Percentiles rank a stretch among this genome's conserved stretches.
phyloP scores from a whole-genome alignment of 495 filamentous ascomycete genomes.

The Filosporella fistucella region DNA sequence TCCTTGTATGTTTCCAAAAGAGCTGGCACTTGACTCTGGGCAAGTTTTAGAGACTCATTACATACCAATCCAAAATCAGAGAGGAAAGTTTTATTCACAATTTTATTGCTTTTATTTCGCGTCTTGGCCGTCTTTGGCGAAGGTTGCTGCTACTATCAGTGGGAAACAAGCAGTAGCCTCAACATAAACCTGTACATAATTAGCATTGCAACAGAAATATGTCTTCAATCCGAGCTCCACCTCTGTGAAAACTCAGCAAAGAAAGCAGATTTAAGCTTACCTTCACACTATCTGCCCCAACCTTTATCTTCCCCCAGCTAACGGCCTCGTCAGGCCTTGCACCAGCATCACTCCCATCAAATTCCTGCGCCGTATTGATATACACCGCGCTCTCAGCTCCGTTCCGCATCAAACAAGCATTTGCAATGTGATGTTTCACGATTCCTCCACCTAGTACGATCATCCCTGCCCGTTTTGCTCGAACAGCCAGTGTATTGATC shows the following conservation, averaged over 20 bases:
- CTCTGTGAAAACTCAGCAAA: no score
- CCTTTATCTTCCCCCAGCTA: constrained; percentile 97
- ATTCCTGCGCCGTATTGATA: constrained; percentile 94
- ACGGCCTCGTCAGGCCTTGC: constrained; percentile 95
- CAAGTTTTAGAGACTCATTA: no score
- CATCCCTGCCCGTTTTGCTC: constrained; percentile 82
- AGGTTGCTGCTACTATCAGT: constrained; percentile 90
- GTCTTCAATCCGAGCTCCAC: no score
- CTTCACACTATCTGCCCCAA: constrained; percentile 81
- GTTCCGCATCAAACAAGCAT: constrained; percentile 94
- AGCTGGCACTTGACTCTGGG: no score
- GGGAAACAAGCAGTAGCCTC: constrained; percentile 93
- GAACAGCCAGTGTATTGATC: constrained; percentile 84
- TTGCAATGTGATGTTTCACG: constrained; percentile 96
- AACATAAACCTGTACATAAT: constrained; percentile 57
- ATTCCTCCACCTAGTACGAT: constrained; percentile 91
- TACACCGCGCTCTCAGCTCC: constrained; percentile 95
- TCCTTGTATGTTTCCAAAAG: no score
- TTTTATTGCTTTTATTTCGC: no score
- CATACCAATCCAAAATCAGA: no score
- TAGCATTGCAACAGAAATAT: no score
- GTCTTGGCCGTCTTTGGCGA: constrained; percentile 68
- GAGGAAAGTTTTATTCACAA: no score
- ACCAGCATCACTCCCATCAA: constrained; percentile 95
- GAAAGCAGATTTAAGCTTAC: no score